Percentiles rank a stretch among this genome's conserved stretches.
Evolutionary conservation across 352 stramenopile species (phyloP).

Genomic region (Plasmopara viticola): DNA sequence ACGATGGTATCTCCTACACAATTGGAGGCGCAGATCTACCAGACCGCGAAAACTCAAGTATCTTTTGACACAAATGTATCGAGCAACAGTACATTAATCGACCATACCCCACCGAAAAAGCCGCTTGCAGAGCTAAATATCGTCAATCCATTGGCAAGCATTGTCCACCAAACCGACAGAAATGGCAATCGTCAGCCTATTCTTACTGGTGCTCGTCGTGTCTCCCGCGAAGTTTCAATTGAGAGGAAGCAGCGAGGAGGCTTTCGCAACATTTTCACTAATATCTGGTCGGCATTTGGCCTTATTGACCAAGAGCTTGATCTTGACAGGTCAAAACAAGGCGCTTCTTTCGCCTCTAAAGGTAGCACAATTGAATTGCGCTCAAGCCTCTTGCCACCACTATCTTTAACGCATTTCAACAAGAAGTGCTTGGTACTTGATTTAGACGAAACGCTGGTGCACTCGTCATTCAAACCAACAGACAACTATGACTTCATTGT

Average conservation of each 20-base stretch:
- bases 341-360: not conserved
- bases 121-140: constrained; percentile 34
- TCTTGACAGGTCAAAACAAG: too few species aligned
- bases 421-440: constrained; percentile 93
- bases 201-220: constrained; percentile 19
- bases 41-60: too few species aligned
- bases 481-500: constrained; percentile 95
- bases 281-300: constrained; percentile 57
- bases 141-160: constrained; percentile 42
- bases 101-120: constrained; percentile 16
- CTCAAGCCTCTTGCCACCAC: constrained; percentile 52
- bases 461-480: constrained; percentile 94
- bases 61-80: too few species aligned
- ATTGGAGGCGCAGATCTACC: too few species aligned
- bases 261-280: constrained; percentile 61
- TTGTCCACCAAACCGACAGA: constrained; percentile 63
- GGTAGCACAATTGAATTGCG: constrained; percentile 34
- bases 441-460: constrained; percentile 97
- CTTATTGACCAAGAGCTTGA: constrained; percentile 46
- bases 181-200: constrained; percentile 48
- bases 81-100: too few species aligned
- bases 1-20: too few species aligned
- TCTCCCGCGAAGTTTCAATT: constrained; percentile 21
- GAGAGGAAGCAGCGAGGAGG: constrained; percentile 26
- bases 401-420: constrained; percentile 38